Evolutionary conservation across 1,284 basidiomycete genomes (phyloP), one percentile per base, ranked within the genome.

Genomic region (Hemileia vastatrix): DNA sequence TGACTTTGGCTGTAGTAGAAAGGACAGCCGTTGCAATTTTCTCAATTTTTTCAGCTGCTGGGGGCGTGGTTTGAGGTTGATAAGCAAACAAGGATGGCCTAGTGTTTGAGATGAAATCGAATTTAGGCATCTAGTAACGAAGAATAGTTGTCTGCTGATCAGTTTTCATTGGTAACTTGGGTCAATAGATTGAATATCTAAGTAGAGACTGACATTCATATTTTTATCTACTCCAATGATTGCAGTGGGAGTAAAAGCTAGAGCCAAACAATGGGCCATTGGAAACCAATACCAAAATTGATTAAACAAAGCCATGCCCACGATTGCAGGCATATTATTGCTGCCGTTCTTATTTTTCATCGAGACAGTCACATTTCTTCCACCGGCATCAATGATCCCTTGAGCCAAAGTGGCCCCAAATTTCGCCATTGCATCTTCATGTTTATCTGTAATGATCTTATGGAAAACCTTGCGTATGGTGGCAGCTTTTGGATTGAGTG

Each of bases 201-300:
- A 5, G 33, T 56, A 3, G 64, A 1, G 27, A 48, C 78, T 60
- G 68, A 90, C 87, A 81, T 88, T 86, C 57, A 95, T 79, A 67
- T 91, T 83, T 65, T 82, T 84, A 71, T 91, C 86, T 60, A 96
- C 77, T 23, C 89, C 92, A 70, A 97, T 92, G 65, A 96, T 86
- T 9, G 87, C 90, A 11, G 93, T 96, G 2, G 93, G 91, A 66
- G 89, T 86, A 77, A 97, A 95, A 1, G 91, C 86, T 67, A 97
- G 79, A 70, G 86, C 88, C 15, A 89, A 86, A 69, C 88, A 91
- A 72, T 95, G 92, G n/a, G 91, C 90, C 27, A 96, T 80, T 36
- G 93, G 93, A 78, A 92, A 97, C 93, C 93, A 97, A 76, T 96
- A 96, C 93, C 93, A 97, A 78, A 96, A 96, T 76, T 97, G 93